Evolutionary conservation across 2,329 filamentous ascomycete species (phyloP).

Genomic region (Erysiphe neolycopersici): DNA sequence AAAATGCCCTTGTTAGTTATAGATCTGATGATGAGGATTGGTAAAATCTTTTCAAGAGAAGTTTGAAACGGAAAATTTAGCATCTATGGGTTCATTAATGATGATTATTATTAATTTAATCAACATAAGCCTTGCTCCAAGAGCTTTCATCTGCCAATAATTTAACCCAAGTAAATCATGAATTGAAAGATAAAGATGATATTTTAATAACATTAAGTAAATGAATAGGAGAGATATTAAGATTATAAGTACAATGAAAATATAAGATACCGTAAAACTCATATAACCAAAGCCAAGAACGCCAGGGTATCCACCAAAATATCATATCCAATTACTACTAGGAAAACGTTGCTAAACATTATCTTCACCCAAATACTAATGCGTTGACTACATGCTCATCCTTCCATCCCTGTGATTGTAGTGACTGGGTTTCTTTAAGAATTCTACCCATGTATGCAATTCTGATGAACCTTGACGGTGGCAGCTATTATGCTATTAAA

Average conservation of each 20-base stretch:
- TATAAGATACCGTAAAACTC: too few species aligned
- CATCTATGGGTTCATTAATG: too few species aligned
- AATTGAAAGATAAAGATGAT: too few species aligned
- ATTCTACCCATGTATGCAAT: constrained; percentile 64
- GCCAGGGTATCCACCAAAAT: constrained; percentile 3
- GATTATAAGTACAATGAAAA: too few species aligned
- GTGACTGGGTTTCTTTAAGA: constrained; percentile 37
- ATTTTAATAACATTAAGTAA: too few species aligned
- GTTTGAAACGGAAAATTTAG: too few species aligned
- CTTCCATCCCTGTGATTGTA: constrained; percentile 49
- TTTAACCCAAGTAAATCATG: too few species aligned
- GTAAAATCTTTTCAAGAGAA: too few species aligned
- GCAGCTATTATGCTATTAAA: constrained; percentile 18
- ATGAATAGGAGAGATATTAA: too few species aligned
- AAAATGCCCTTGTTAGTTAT: neutral
- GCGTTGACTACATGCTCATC: constrained; percentile 53
- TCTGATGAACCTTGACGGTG: constrained; percentile 30
- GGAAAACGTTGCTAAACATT: neutral
- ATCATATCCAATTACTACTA: neutral
- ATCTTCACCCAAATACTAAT: constrained; percentile 21
- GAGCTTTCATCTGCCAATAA: too few species aligned
- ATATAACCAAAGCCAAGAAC: neutral
- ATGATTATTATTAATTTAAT: too few species aligned
- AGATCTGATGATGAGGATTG: neutral
- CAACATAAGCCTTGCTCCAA: too few species aligned